A percentile compares a stretch with the other conserved stretches of the same genome.
These are phyloP conservation scores for Nakazawaea sp. DNA, from an alignment of 805 yeast species.

Conservation along the genomic window DNA sequence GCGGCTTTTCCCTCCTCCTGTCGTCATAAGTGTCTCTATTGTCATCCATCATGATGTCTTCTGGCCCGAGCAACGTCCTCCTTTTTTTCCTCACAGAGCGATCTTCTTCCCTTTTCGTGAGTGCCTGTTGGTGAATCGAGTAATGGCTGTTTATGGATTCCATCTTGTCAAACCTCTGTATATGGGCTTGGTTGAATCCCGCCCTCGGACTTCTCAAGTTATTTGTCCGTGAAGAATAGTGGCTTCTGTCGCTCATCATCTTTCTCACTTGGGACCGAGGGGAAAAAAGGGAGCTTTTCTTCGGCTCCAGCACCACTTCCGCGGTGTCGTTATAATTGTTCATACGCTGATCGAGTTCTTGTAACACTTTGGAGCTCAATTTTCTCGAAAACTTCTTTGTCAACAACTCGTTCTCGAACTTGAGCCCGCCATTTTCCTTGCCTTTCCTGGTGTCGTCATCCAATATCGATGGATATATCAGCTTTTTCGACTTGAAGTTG, in stretches of 20 bases:
- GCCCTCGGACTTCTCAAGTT: conserved; percentile 12
- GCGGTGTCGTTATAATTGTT: conserved; percentile 20
- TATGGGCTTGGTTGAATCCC: conserved; percentile 33
- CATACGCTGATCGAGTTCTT: conserved; percentile 36
- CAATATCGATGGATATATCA: conserved; percentile 3
- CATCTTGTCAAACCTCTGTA: conserved; percentile 42
- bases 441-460: conserved; percentile 18
- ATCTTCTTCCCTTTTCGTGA: conserved; percentile 1
- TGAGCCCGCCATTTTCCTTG: conserved; percentile 21
- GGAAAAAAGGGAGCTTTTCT: conserved; percentile 4
- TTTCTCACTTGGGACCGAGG: conserved; percentile 12
- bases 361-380: conserved; percentile 36
- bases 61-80: conserved; percentile 7
- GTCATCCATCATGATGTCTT: conserved; percentile 8
- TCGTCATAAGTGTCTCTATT: too few species aligned
- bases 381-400: conserved; percentile 40
- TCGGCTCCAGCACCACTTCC: neutral
- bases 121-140: conserved; percentile 24
- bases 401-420: conserved; percentile 31
- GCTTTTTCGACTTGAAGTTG: conserved; percentile 8
- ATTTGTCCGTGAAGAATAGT: too few species aligned
- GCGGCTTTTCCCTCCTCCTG: too few species aligned
- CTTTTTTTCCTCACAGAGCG: conserved; percentile 7
- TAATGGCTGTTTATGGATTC: conserved; percentile 43
- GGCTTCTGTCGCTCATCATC: conserved; percentile 18